phyloP scores from a whole-genome alignment of 2,329 filamentous ascomycete genomes.

The Dactylella cylindrospora region DNA sequence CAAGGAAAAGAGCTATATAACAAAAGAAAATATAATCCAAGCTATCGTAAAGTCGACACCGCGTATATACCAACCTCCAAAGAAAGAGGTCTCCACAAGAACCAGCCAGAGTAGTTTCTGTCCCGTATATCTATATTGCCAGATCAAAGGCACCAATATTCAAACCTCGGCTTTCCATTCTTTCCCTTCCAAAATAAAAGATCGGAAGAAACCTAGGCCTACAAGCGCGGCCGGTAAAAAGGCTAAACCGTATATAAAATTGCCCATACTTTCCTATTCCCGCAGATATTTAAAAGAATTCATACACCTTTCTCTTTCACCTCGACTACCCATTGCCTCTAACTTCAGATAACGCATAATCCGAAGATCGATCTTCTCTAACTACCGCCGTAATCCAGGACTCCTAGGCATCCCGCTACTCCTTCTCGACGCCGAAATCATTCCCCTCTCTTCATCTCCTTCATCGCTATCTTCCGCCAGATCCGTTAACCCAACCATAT shows the following conservation, averaged over 20 bases:
- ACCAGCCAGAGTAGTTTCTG: conserved; percentile 51
- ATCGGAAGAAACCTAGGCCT: too few relatives aligned
- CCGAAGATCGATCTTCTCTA: background rate
- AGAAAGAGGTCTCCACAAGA: conserved; percentile 45
- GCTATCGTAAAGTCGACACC: too few relatives aligned
- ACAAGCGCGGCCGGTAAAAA: too few relatives aligned
- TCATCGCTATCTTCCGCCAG: conserved; percentile 76
- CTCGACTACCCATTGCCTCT: background rate
- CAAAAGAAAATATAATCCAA: too few relatives aligned
- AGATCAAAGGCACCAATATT: too few relatives aligned
- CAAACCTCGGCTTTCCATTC: too few relatives aligned
- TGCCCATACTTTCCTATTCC: too few relatives aligned
- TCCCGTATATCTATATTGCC: conserved; percentile 46
- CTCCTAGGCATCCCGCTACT: conserved; percentile 45
- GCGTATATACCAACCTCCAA: conserved; percentile 31
- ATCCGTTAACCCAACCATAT: conserved; percentile 73
- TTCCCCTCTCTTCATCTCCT: conserved; percentile 55
- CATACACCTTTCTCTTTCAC: too few relatives aligned
- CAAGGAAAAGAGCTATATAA: conserved; percentile 1
- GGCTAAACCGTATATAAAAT: too few relatives aligned
- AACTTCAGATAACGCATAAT: background rate
- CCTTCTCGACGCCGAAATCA: conserved; percentile 40
- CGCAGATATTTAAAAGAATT: too few relatives aligned
- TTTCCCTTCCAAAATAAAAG: too few relatives aligned
- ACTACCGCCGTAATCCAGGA: conserved; percentile 37